phyloP scores from a whole-genome alignment of 78 protist genomes.

The Reticulomyxa filosa region DNA sequence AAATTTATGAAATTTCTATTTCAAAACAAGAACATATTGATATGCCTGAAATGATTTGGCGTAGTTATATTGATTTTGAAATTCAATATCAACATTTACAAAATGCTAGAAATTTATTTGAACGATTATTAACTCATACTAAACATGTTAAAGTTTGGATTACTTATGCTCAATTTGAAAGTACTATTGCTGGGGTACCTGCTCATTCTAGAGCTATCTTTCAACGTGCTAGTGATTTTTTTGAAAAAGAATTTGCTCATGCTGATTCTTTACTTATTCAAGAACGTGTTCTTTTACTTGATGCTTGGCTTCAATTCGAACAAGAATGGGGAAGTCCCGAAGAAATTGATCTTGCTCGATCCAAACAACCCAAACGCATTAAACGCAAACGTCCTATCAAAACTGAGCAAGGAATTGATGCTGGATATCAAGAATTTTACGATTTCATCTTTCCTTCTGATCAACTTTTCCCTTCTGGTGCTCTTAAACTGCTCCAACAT shows the following conservation, averaged over 20 bases:
- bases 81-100: slow-evolving; percentile 21
- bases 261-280: too few species aligned
- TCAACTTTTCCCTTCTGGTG: not conserved
- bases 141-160: slow-evolving; percentile 47
- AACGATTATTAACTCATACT: slow-evolving; percentile 44
- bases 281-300: slow-evolving; percentile 3
- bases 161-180: not conserved
- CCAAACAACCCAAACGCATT: not conserved
- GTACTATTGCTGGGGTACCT: not conserved
- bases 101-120: slow-evolving; percentile 39
- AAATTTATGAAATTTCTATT: too few species aligned
- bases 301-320: not conserved
- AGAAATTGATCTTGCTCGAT: not conserved
- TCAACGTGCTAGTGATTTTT: too few species aligned
- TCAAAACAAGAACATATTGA: too few species aligned
- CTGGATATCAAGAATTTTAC: not conserved
- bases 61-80: slow-evolving; percentile 58
- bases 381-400: not conserved
- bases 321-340: not conserved
- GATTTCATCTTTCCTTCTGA: slow-evolving; percentile 1
- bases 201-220: too few species aligned
- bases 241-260: too few species aligned
- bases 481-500: not conserved
- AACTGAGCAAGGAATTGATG: not conserved
- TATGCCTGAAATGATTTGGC: slow-evolving; percentile 81